Conservation (phyloP, 1,284 basidiomycete species). For the Moniliella sp. region DNA sequence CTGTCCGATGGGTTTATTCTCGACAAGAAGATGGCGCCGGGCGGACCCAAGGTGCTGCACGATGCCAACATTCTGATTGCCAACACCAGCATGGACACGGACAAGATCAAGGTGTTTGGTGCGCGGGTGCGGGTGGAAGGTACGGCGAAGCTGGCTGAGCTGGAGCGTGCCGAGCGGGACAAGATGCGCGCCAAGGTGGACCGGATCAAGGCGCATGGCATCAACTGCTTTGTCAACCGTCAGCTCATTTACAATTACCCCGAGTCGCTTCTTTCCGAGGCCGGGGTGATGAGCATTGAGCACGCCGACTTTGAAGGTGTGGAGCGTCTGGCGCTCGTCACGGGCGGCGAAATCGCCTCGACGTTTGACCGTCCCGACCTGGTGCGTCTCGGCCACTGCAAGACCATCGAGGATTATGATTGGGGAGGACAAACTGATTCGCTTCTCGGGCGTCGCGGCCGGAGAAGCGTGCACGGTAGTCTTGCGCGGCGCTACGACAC, state of each 20-base stretch:
- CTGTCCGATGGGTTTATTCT: constrained; percentile 97
- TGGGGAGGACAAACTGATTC: constrained; percentile 84
- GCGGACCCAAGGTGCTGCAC: constrained; percentile 79
- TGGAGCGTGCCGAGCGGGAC: constrained; percentile 88
- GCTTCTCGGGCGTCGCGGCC: constrained; percentile 93
- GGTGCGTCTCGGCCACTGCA: constrained; percentile 77
- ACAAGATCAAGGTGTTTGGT: constrained; percentile 98
- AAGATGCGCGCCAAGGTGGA: constrained; percentile 99
- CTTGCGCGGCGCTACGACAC: constrained; percentile 77
- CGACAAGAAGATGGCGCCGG: constrained; percentile 82
- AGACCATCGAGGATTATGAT: constrained; percentile 97
- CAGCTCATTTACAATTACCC: constrained; percentile 99
- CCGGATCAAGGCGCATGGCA: constrained; percentile 75
- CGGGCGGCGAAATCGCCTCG: constrained; percentile 90
- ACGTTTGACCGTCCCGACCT: constrained; percentile 84
- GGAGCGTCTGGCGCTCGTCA: constrained; percentile 79
- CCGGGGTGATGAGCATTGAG: constrained; percentile 86
- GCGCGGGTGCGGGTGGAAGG: constrained; percentile 84
- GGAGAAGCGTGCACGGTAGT: constrained; percentile 96
- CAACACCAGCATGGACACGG: constrained; percentile 98
- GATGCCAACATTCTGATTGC: constrained; percentile 92
- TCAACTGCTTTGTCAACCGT: constrained; percentile 93
- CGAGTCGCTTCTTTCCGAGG: constrained; percentile 72
- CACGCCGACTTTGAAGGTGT: constrained; percentile 98
- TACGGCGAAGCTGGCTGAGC: constrained; percentile 85